phyloP scores from a whole-genome alignment of 1,284 basidiomycete species.

The Amylostereum areolatum region DNA sequence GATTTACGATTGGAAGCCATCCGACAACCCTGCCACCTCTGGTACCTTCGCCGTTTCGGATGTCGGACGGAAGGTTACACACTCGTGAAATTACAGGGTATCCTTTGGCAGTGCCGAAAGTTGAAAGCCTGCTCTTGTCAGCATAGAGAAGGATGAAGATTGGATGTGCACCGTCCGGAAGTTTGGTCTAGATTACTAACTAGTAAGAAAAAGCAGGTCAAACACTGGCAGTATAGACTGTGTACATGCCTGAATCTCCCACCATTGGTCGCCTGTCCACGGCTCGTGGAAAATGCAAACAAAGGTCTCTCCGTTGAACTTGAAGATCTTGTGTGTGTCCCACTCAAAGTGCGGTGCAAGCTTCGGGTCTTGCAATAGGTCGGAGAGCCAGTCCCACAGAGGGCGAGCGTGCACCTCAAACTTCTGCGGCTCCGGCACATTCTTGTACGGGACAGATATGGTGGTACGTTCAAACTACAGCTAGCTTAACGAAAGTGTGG shows the following conservation, averaged over 20 bases:
- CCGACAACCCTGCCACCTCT: constrained; percentile 35
- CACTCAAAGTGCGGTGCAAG: not conserved
- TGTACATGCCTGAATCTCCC: not conserved
- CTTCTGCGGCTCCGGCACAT: no score
- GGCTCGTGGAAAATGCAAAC: not conserved
- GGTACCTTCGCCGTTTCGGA: constrained; percentile 29
- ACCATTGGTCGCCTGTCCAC: not conserved
- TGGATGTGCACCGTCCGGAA: no score
- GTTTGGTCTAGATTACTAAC: no score
- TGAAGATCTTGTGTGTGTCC: no score
- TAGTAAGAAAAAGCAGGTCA: no score
- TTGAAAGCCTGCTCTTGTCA: constrained; percentile 38
- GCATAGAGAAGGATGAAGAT: constrained; percentile 32
- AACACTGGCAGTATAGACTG: no score
- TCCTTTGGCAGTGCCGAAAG: constrained; percentile 34
- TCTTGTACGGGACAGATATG: no score
- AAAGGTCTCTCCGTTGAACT: no score
- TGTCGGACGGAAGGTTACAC: constrained; percentile 29
- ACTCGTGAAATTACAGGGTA: constrained; percentile 35
- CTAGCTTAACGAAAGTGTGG: not conserved
- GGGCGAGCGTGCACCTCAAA: no score
- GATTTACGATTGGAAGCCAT: constrained; percentile 35
- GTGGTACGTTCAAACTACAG: not conserved
- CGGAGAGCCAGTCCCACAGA: no score
- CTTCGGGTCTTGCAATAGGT: not conserved